phyloP scores from a whole-genome alignment of 1,139 yeast species.

The Nakaseomyces uthaithaninus region DNA sequence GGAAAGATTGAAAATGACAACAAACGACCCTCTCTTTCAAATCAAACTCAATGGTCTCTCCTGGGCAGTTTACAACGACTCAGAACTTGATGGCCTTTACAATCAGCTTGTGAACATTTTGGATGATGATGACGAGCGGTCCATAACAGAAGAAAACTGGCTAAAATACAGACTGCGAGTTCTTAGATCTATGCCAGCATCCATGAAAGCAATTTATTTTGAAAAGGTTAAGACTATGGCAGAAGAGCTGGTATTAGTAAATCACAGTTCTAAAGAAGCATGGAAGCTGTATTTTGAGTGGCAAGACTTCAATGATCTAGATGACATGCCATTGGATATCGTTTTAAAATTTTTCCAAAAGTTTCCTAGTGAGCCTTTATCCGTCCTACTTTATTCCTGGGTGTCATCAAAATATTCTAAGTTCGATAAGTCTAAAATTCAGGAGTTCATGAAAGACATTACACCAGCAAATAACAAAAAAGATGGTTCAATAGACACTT shows the following conservation, averaged over 20 bases:
- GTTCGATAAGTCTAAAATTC: constrained; percentile 28
- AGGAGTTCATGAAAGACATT: constrained; percentile 19
- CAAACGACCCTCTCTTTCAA: constrained; percentile 36
- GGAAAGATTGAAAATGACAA: constrained; percentile 41
- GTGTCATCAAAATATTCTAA: constrained; percentile 56
- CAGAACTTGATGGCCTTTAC: constrained; percentile 48
- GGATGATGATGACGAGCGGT: constrained; percentile 54
- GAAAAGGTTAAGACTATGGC: constrained; percentile 47
- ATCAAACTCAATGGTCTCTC: constrained; percentile 40
- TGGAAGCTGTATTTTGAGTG: constrained; percentile 78
- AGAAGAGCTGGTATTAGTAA: constrained; percentile 66
- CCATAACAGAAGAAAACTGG: constrained; percentile 50
- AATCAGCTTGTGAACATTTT: constrained; percentile 50
- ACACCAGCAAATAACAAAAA: constrained; percentile 14
- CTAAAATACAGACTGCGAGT: constrained; percentile 50
- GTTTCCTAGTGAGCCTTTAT: constrained; percentile 58
- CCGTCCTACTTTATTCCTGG: constrained; percentile 53
- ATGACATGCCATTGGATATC: constrained; percentile 42
- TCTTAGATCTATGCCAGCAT: constrained; percentile 40
- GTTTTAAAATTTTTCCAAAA: constrained; percentile 44
- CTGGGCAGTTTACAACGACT: constrained; percentile 43
- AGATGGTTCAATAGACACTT: constrained; percentile 9
- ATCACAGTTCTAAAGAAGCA: constrained; percentile 51
- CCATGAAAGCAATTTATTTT: constrained; percentile 38
- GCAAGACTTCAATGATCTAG: constrained; percentile 48